These are phyloP conservation scores for Metschnikowia reukaufii DNA, from an alignment of 805 yeast species.

Conservation along the genomic window DNA sequence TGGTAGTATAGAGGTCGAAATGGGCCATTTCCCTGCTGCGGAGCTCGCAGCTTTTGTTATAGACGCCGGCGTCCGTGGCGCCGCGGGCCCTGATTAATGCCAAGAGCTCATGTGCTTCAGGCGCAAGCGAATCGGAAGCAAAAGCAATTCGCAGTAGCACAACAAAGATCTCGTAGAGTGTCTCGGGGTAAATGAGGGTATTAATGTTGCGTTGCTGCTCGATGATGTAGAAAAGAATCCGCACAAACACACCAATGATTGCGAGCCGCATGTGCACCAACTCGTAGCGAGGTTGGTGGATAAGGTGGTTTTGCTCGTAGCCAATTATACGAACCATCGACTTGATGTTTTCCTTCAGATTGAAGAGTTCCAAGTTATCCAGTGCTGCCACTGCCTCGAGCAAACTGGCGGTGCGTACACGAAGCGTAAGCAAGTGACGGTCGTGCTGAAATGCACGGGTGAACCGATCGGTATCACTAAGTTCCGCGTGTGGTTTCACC, in stretches of 20 bases:
- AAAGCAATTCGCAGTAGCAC: slow-evolving; percentile 54
- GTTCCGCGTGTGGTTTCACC: slow-evolving; percentile 5
- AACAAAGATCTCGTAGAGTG: slow-evolving; percentile 48
- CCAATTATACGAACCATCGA: slow-evolving; percentile 45
- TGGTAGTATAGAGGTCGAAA: slow-evolving; percentile 16
- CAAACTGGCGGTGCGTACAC: slow-evolving; percentile 46
- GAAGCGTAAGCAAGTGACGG: slow-evolving; percentile 41
- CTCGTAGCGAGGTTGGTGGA: slow-evolving; percentile 46
- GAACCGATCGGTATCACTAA: slow-evolving; percentile 10
- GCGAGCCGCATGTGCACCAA: slow-evolving; percentile 37
- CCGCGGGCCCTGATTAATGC: slow-evolving; percentile 33
- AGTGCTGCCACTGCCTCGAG: slow-evolving; percentile 46
- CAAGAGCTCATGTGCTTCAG: slow-evolving; percentile 39
- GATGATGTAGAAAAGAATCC: slow-evolving; percentile 39
- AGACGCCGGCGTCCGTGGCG: slow-evolving; percentile 31
- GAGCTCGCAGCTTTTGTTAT: slow-evolving; percentile 46
- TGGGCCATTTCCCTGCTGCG: slow-evolving; percentile 41
- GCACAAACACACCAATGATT: slow-evolving; percentile 42
- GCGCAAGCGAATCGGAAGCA: slow-evolving; percentile 43
- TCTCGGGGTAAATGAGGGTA: slow-evolving; percentile 39
- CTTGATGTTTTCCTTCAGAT: slow-evolving; percentile 40
- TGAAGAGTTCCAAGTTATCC: slow-evolving; percentile 28
- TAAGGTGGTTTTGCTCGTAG: slow-evolving; percentile 48
- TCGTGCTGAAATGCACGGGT: slow-evolving; percentile 40
- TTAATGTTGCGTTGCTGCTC: slow-evolving; percentile 33